phyloP scores from a whole-genome alignment of 371 early-diverging fungal species.

The Mucor lusitanicus region DNA sequence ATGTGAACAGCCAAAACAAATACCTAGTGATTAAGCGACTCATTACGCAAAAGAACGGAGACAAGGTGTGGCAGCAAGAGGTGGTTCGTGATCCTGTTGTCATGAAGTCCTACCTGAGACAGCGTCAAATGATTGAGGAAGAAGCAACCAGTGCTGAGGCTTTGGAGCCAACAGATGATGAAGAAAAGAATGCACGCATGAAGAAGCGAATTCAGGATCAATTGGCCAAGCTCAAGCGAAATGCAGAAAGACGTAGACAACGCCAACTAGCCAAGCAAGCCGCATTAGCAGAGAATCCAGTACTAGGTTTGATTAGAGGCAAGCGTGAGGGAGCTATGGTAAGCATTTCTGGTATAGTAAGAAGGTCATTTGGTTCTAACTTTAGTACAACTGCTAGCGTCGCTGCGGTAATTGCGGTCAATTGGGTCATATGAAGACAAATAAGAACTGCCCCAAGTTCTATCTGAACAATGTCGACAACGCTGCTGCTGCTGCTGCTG shows the following conservation, averaged over 20 bases:
- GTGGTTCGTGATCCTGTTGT: conserved; percentile 82
- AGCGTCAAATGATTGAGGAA: conserved; percentile 82
- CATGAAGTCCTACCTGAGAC: conserved; percentile 87
- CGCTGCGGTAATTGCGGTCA: conserved; percentile 86
- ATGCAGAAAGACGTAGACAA: conserved; percentile 62
- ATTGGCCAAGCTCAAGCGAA: conserved; percentile 64
- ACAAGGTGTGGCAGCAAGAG: conserved; percentile 76
- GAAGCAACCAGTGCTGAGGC: conserved; percentile 58
- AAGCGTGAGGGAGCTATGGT: conserved; percentile 60
- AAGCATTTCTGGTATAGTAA: conserved; percentile 3
- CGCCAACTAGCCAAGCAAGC: conserved; percentile 50
- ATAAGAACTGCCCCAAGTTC: conserved; percentile 80
- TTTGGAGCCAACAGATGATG: conserved; percentile 61
- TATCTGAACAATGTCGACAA: conserved; percentile 37
- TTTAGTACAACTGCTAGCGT: conserved; percentile 39
- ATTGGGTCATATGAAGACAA: conserved; percentile 89
- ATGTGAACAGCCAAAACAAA: conserved; percentile 61
- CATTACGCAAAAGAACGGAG: conserved; percentile 66
- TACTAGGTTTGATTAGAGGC: conserved; percentile 56
- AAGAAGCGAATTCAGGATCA: conserved; percentile 65
- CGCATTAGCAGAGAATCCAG: conserved; percentile 53
- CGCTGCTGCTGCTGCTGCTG: background rate
- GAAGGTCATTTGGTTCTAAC: background rate
- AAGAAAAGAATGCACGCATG: conserved; percentile 63
- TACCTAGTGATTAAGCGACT: conserved; percentile 65